These are phyloP conservation scores for Collybia sordida DNA, from an alignment of 768 basidiomycete genomes.

Conservation along the genomic window DNA sequence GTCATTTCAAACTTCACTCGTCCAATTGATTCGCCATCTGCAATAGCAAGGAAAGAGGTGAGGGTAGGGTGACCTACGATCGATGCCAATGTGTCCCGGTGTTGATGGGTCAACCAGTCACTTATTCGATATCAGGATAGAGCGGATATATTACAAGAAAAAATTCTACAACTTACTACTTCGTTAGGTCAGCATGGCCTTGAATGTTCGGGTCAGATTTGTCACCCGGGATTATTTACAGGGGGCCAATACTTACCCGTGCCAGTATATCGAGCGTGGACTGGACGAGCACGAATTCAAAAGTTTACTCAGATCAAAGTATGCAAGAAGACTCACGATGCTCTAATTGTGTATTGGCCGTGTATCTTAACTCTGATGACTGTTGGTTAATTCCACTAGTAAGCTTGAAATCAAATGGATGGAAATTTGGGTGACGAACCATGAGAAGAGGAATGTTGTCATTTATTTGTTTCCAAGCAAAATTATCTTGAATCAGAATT, in stretches of 20 bases:
- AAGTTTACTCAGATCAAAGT: too few relatives aligned
- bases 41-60: constrained; percentile 84
- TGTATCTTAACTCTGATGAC: constrained; percentile 93
- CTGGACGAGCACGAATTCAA: constrained; percentile 35
- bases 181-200: constrained; percentile 96
- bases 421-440: constrained; percentile 34
- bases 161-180: constrained; percentile 74
- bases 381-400: constrained; percentile 25
- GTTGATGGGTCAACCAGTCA: constrained; percentile 97
- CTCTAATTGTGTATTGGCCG: constrained; percentile 94
- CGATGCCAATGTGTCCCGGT: constrained; percentile 91
- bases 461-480: constrained; percentile 23
- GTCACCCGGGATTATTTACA: neutral
- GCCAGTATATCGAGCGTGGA: constrained; percentile 94
- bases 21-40: constrained; percentile 92
- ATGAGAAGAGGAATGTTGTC: constrained; percentile 36
- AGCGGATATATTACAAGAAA: constrained; percentile 3
- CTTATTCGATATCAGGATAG: constrained; percentile 38
- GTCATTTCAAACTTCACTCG: constrained; percentile 92
- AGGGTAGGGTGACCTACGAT: constrained; percentile 91
- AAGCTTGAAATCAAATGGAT: constrained; percentile 3
- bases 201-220: constrained; percentile 10
- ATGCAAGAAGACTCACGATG: constrained; percentile 62
- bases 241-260: constrained; percentile 59
- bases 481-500: neutral